Conservation (phyloP, 2,329 filamentous ascomycete genomes). For the Fusarium continuum region DNA sequence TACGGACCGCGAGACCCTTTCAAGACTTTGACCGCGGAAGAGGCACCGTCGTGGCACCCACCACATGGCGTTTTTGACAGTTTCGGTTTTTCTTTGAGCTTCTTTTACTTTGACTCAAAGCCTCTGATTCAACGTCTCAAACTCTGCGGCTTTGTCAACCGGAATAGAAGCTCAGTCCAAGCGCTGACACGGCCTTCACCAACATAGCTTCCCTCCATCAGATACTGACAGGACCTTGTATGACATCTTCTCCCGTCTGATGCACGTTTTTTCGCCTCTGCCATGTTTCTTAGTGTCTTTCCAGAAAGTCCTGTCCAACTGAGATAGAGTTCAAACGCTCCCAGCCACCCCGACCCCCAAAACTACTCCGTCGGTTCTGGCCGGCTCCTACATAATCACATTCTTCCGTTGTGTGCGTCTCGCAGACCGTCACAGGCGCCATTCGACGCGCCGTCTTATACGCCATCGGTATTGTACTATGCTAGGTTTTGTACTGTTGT, state of each 20-base stretch:
- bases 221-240: neutral
- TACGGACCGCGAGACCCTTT: constrained; percentile 14
- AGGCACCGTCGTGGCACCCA: constrained; percentile 31
- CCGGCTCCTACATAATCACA: constrained; percentile 15
- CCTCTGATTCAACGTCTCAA: constrained; percentile 29
- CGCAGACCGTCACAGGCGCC: constrained; percentile 24
- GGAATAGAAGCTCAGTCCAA: constrained; percentile 12
- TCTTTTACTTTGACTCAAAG: constrained; percentile 22
- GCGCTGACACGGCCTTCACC: neutral
- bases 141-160: constrained; percentile 20
- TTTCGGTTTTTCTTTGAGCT: constrained; percentile 18
- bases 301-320: constrained; percentile 15
- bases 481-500: constrained; percentile 11
- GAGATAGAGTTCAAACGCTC: constrained; percentile 34
- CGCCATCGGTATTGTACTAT: constrained; percentile 11
- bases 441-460: constrained; percentile 25
- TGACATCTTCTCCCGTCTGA: constrained; percentile 18
- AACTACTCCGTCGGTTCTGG: constrained; percentile 1
- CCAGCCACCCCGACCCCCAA: constrained; percentile 6
- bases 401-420: constrained; percentile 31
- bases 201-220: constrained; percentile 2
- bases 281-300: constrained; percentile 4
- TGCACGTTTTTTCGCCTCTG: constrained; percentile 8
- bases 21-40: constrained; percentile 26
- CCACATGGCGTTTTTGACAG: constrained; percentile 29